phyloP scores from a whole-genome alignment of 139 green algal species.

The Chlamydomonas eustigma region DNA sequence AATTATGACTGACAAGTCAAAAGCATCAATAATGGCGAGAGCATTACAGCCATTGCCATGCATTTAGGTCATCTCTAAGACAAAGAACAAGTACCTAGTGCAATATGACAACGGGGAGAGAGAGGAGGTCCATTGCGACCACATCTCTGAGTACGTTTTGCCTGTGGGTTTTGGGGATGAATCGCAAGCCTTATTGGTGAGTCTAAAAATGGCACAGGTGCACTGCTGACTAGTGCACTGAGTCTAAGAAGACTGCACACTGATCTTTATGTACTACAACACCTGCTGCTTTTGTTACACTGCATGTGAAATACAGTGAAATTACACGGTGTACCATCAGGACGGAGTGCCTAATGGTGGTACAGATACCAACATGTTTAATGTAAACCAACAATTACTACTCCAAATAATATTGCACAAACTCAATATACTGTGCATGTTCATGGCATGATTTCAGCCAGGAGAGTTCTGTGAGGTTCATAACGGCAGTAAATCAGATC shows the following conservation, averaged over 20 bases:
- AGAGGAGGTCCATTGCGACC: slow-evolving; percentile 24
- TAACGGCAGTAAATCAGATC: neutral
- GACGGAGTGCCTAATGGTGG: neutral
- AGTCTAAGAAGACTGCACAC: no score
- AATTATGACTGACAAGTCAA: no score
- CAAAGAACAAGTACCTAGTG: slow-evolving; percentile 23
- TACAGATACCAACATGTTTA: neutral
- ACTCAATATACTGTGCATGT: neutral
- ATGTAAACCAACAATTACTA: neutral
- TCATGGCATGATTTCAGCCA: neutral
- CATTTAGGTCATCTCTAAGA: neutral
- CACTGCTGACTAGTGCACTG: neutral
- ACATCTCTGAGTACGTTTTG: neutral
- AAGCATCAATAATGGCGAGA: no score
- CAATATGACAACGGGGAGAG: slow-evolving; percentile 56
- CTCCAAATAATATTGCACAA: neutral
- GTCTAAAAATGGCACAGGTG: neutral
- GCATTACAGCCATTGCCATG: neutral
- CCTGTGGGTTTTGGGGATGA: slow-evolving; percentile 53
- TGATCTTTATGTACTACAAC: no score
- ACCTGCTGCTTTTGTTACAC: neutral
- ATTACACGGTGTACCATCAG: neutral
- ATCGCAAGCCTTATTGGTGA: slow-evolving; percentile 28
- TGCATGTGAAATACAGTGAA: neutral
- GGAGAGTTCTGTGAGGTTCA: neutral